Evolutionary conservation across 2,329 filamentous ascomycete species (phyloP).

Genomic region (Pseudogymnoascus sp.): DNA sequence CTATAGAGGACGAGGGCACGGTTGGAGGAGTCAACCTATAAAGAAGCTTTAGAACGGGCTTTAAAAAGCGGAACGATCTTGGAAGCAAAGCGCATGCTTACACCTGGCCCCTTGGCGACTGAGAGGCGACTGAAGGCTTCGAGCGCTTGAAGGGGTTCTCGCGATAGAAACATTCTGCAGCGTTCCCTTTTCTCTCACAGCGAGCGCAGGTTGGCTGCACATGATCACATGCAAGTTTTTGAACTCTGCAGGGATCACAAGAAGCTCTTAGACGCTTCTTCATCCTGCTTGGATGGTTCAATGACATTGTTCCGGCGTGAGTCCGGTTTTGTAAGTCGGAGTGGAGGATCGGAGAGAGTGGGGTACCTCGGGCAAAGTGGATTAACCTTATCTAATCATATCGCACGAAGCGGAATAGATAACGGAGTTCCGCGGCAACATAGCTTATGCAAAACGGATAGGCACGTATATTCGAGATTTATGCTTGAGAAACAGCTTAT

Average conservation of each 20-base stretch:
- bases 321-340: not conserved
- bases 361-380: not conserved
- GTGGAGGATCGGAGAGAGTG: not conserved
- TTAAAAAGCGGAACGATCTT: not conserved
- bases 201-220: not conserved
- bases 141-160: not conserved
- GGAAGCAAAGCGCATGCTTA: not conserved
- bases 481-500: not conserved
- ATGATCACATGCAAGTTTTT: not conserved
- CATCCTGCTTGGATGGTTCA: not conserved
- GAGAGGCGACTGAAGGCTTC: not conserved
- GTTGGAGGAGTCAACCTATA: not conserved
- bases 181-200: not conserved
- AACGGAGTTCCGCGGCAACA: not conserved
- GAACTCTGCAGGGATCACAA: not conserved
- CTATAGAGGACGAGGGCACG: not conserved
- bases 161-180: not conserved
- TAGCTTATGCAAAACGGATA: not conserved
- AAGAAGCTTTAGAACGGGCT: not conserved
- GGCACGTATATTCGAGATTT: not conserved
- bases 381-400: not conserved
- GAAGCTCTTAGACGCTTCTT: not conserved
- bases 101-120: not conserved
- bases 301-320: not conserved
- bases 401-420: not conserved